Percentiles rank a stretch among this genome's conserved stretches.
These are phyloP conservation scores for Graphilbum sp. DNA, from an alignment of 2,329 filamentous ascomycete species.

Conservation along the genomic window DNA sequence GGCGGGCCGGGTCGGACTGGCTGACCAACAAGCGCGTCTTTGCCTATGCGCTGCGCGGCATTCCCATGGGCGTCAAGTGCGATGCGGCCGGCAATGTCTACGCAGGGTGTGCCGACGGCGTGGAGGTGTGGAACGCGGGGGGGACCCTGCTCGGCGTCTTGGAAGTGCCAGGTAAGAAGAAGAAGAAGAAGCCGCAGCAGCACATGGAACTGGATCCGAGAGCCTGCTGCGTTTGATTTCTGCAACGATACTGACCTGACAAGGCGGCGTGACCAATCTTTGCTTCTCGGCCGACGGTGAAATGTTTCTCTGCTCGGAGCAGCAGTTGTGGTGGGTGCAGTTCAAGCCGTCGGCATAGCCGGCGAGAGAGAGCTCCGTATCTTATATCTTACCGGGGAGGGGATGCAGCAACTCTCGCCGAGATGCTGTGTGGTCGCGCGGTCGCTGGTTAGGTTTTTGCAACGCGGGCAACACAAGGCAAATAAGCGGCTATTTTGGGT, in stretches of 20 bases:
- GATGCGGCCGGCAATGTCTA: conserved; percentile 28
- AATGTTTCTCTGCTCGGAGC: conserved; percentile 30
- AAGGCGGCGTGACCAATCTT: conserved; percentile 25
- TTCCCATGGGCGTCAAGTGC: conserved; percentile 26
- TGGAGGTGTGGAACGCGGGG: conserved; percentile 30
- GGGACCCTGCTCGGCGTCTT: conserved; percentile 27
- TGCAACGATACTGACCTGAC: neutral
- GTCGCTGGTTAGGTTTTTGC: too few species aligned
- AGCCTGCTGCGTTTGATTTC: too few species aligned
- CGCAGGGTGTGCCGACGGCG: conserved; percentile 28
- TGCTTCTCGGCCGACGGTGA: conserved; percentile 25
- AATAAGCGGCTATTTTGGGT: too few species aligned
- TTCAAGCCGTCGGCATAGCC: conserved; percentile 10
- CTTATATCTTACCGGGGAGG: too few species aligned
- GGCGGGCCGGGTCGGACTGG: conserved; percentile 20
- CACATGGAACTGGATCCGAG: too few species aligned
- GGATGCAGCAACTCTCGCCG: too few species aligned
- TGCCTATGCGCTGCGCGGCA: conserved; percentile 27
- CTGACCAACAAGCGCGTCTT: conserved; percentile 34
- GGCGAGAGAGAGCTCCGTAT: too few species aligned
- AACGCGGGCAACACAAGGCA: too few species aligned
- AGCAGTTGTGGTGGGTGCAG: conserved; percentile 26
- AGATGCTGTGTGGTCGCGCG: too few species aligned
- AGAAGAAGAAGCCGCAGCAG: neutral
- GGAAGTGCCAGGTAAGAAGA: conserved; percentile 16